A percentile compares a stretch with the other conserved stretches of the same genome.
These are phyloP conservation scores for Onygena corvina DNA, from an alignment of 2,329 filamentous ascomycete genomes.

Conservation along the genomic window DNA sequence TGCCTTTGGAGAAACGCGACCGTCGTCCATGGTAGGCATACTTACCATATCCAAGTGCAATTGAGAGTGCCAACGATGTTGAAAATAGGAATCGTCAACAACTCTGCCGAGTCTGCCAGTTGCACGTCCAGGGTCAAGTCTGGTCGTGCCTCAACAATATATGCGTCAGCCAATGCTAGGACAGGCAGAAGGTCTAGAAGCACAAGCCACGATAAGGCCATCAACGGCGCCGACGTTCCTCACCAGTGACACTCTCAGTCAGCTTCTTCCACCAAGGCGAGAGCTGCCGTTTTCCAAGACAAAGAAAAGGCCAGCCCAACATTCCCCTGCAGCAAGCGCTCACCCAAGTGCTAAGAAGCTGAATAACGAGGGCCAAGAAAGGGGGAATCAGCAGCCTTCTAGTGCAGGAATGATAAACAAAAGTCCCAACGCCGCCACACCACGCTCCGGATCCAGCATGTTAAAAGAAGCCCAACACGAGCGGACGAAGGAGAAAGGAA, in stretches of 20 bases:
- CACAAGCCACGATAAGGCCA: slow-evolving; percentile 13
- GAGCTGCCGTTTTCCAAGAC: slow-evolving; percentile 31
- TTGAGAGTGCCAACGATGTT: background rate
- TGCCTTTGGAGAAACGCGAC: slow-evolving; percentile 8
- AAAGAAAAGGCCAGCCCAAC: slow-evolving; percentile 18
- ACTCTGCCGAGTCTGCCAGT: slow-evolving; percentile 4
- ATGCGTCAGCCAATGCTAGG: background rate
- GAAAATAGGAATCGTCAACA: slow-evolving; percentile 8
- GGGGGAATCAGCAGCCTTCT: background rate
- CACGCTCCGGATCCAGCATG: background rate
- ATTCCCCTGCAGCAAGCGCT: slow-evolving; percentile 24
- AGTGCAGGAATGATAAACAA: background rate
- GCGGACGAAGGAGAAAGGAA: background rate
- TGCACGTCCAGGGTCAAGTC: background rate
- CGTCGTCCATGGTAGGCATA: slow-evolving; percentile 8
- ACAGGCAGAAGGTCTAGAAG: background rate
- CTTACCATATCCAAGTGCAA: background rate
- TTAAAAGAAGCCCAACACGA: background rate
- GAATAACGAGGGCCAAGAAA: background rate
- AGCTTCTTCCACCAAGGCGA: slow-evolving; percentile 33
- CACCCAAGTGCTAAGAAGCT: slow-evolving; percentile 6
- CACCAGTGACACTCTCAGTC: slow-evolving; percentile 22
- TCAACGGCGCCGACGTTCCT: slow-evolving; percentile 22
- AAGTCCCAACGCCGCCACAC: background rate
- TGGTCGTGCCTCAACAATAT: background rate